phyloP scores from a whole-genome alignment of 2,329 filamentous ascomycete species.

The Cytospora paraplurivora region DNA sequence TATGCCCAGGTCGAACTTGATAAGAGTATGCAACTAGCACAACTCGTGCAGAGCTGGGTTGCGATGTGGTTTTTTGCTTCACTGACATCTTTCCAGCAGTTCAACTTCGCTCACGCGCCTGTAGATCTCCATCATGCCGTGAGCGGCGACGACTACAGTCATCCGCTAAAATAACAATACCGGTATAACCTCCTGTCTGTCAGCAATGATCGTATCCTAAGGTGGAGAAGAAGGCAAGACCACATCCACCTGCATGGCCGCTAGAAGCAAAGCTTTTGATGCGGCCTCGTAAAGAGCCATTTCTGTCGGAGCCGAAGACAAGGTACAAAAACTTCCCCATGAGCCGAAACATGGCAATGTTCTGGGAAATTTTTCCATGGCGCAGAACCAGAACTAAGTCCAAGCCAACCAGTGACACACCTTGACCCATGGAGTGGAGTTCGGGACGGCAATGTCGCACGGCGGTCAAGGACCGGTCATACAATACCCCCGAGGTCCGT shows the following conservation, averaged over 20 bases:
- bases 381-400: not conserved
- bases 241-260: not conserved
- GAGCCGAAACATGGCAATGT: conserved; percentile 7
- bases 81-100: not conserved
- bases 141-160: not conserved
- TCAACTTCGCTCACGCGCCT: not conserved
- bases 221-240: not conserved
- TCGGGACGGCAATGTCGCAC: not conserved
- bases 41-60: not conserved
- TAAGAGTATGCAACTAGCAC: not conserved
- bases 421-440: conserved; percentile 3
- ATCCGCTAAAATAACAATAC: not conserved
- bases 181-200: not conserved
- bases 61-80: not conserved
- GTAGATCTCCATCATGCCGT: too few species aligned
- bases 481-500: not conserved
- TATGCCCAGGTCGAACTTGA: not conserved
- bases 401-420: not conserved
- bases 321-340: conserved; percentile 9
- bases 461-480: not conserved
- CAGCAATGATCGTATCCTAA: not conserved
- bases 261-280: not conserved
- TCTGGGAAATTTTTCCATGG: conserved; percentile 13
- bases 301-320: conserved; percentile 3
- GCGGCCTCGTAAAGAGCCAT: conserved; percentile 14